Percentiles rank a stretch among this genome's conserved stretches.
Evolutionary conservation across 352 stramenopile species (phyloP).

Genomic region (Pythium rishiriense): DNA sequence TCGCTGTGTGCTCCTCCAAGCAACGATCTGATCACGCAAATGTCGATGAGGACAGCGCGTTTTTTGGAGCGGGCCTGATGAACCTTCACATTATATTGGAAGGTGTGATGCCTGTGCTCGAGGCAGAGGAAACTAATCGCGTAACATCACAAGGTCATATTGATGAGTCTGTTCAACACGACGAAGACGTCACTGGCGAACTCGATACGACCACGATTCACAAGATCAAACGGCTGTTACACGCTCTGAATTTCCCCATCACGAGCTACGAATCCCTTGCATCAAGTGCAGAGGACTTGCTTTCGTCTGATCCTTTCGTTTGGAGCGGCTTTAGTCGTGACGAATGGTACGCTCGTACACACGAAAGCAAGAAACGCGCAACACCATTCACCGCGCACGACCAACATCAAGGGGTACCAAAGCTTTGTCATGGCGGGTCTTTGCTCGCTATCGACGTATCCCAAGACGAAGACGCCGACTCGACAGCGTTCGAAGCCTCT

Average conservation of each 20-base stretch:
- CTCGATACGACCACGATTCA: not conserved
- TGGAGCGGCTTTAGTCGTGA: slow-evolving; percentile 44
- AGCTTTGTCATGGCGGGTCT: slow-evolving; percentile 5
- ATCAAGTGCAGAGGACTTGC: slow-evolving; percentile 23
- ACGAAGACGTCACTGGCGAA: slow-evolving; percentile 9
- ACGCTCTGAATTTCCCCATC: slow-evolving; percentile 45
- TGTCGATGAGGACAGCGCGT: slow-evolving; percentile 31
- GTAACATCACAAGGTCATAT: slow-evolving; percentile 1
- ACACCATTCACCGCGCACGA: not conserved
- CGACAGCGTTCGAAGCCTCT: slow-evolving; percentile 8
- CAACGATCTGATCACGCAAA: not conserved
- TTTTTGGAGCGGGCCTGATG: slow-evolving; percentile 60
- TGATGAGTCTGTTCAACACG: not conserved
- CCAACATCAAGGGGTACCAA: not conserved
- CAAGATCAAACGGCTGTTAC: slow-evolving; percentile 37
- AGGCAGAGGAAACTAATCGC: slow-evolving; percentile 22
- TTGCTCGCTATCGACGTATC: slow-evolving; percentile 16
- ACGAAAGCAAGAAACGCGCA: not conserved
- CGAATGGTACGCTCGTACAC: slow-evolving; percentile 38
- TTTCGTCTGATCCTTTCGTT: slow-evolving; percentile 32
- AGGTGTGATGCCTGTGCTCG: slow-evolving; percentile 32
- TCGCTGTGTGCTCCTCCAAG: not conserved
- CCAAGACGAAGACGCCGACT: slow-evolving; percentile 6
- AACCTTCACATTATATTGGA: slow-evolving; percentile 69
- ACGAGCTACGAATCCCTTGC: slow-evolving; percentile 35